Evolutionary conservation across 192 early-diverging fungal genomes (phyloP), one percentile per base, ranked within the genome.

Genomic region (Backusella tuberculispora): DNA sequence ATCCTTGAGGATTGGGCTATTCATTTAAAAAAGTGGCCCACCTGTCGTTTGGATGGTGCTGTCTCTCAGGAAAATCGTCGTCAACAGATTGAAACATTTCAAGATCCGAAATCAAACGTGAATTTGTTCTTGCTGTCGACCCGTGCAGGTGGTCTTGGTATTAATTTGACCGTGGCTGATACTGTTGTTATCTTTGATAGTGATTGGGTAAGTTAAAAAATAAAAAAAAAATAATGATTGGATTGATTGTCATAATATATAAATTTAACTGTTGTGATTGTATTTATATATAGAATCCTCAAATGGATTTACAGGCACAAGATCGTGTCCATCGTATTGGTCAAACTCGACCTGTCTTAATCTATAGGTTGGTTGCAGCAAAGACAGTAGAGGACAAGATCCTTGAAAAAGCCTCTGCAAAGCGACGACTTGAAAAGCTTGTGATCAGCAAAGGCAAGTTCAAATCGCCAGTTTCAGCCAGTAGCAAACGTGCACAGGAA

Each of bases 311-410:
- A 68, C 97, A 99, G 78, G 97, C 98, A 9, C 94, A 96, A 81
- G 97, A 98, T 81, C 92, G 98, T 46, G 96, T 94, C 2, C 98
- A 99, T 78, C 90, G 97, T 64, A 98, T 99, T 75, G 98, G 98
- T 34, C 98, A 99, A 76, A 93, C 88, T 4, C 91, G 87, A 43
- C 96, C 95, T 1, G 97, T 99, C 0, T 85, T 97, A 24, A 87
- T 99, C 50, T 99, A 97, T 76, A 85, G 98, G 6, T 82, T 99
- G 12, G 89, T 96, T 34, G 91, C 94, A 5, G 89, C 85, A 38
- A 93, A 94, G 38, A 94, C 95, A 24, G 91, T 96, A 63, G 97
- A 99, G 77, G 83, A 84, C 42, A 89, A 91, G 63, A 95, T 99
- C 63, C 78, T 97, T 47, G 90, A 93, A 29, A 80, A 87, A 9